Evolutionary conservation across 192 early-diverging fungal species (phyloP), one percentile per base, ranked within the genome.

Genomic region (Bifiguratus adelaidae): DNA sequence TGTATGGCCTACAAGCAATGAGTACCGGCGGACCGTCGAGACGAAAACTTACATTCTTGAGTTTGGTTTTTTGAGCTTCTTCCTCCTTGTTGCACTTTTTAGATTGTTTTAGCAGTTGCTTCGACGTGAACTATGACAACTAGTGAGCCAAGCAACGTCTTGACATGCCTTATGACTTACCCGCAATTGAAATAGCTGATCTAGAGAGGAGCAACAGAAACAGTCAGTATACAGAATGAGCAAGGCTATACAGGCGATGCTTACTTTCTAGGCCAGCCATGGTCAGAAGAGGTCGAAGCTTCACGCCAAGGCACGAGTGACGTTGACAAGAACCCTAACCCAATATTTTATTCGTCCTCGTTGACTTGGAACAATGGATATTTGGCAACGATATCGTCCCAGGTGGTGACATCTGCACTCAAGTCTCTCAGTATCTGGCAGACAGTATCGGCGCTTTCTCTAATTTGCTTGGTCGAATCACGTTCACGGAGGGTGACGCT

Each of bases 401-500:
- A 95, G 23, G 84, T 80, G 13, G 65, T 76, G 44, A 44, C 57
- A 46, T 80, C 92, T 4, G 78, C 75, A 18, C 82, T 76, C 9
- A 94, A 72, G 22, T 83, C 67, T 63, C 78, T 83, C 56, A 94
- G 71, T 30, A 90, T 50, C 41, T 71, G 65, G n/a, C 86, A 50
- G 50, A 93, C 78, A 28, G 69, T 74, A 13, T 85, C 74, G 48
- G 78, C 58, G 40, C 74, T 50, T 42, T 81, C 88, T 29, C 96
- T 84, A 56, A 96, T 91, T 67, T 99, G 96, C 71, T 88, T 85
- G 27, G 84, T 89, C 20, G 92, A 83, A 57, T 99, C 96, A 38
- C 96, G 83, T 69, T 97, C 92, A 44, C 96, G 85, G 34, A 99
- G 70, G 11, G 96, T 99, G 26, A 99, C 86, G 8, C 91, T 92